Evolutionary conservation across 2,329 filamentous ascomycete genomes (phyloP), one percentile per base, ranked within the genome.

Genomic region (Colletotrichum aenigma): DNA sequence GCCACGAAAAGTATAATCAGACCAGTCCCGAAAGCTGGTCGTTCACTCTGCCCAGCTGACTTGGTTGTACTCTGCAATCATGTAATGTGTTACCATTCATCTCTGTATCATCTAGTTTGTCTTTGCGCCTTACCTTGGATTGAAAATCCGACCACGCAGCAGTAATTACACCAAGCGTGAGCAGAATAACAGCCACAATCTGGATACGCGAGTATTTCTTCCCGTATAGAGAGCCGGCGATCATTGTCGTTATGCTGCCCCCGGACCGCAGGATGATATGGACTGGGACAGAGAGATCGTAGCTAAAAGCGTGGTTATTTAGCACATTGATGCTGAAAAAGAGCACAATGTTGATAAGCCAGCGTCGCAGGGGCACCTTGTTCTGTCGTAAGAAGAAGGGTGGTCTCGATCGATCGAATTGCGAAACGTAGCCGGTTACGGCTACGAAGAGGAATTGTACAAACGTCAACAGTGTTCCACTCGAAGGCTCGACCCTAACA

Each of bases 271-370:
- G 89, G 79, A 99, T 98, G 80, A 99, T 99, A 82, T 99, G 97
- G 65, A 99, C 93, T 2, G 97, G 97, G 0, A 99, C 95, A 8
- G 96, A 98, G 72, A 99, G 98, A 80, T 96, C 93, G 86, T 98
- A 99, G 77, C 95, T 96, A 84, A 99, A 99, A 8, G 96, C 97
- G 88, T 96, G 96, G 81, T 99, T 99, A 86, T 99, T 99, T 82
- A 99, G 87, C 74, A 98, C 92, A 81, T 98, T 99, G 85, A 99
- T 97, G 77, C 91, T 91, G 83, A 98, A 97, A 86, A 98, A 98
- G 79, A 98, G 91, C 6, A 94, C 87, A 56, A 98, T 98, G 82
- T 98, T 98, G 81, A 96, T 88, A 66, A 95, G 82, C 96, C 97
- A 98, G 82, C 95, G 94, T 64, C 90, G 89, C 70, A 98, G 88